phyloP scores from a whole-genome alignment of 2,329 filamentous ascomycete species.

The Ophiostoma sp. region DNA sequence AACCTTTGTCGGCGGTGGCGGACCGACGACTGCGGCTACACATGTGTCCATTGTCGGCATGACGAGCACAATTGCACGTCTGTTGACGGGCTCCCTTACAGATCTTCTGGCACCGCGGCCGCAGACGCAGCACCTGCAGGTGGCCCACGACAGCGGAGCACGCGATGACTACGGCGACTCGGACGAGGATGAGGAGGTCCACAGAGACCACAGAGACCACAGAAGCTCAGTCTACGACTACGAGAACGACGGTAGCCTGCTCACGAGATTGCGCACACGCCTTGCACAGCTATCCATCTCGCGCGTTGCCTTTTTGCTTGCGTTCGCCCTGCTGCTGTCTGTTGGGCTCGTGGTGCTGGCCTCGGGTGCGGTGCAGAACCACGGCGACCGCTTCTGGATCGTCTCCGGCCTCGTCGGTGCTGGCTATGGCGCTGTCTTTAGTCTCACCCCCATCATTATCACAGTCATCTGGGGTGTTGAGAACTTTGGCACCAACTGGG shows the following conservation, averaged over 20 bases:
- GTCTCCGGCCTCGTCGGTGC: constrained; percentile 80
- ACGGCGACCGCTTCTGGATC: constrained; percentile 75
- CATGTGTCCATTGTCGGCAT: constrained; percentile 91
- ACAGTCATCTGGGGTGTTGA: constrained; percentile 98
- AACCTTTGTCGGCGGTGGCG: constrained; percentile 6
- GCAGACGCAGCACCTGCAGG: constrained; percentile 53
- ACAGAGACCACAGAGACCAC: background rate
- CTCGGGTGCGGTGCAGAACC: constrained; percentile 66
- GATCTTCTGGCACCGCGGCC: constrained; percentile 74
- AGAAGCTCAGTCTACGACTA: constrained; percentile 18
- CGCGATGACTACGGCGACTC: constrained; percentile 24
- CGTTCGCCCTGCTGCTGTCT: constrained; percentile 68
- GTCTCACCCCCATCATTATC: constrained; percentile 82
- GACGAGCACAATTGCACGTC: constrained; percentile 81
- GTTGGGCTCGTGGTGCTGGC: constrained; percentile 73
- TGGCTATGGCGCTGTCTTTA: constrained; percentile 90
- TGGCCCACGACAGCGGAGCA: constrained; percentile 31
- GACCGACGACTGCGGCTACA: constrained; percentile 63
- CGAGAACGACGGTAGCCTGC: constrained; percentile 14
- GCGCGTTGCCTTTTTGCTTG: constrained; percentile 72
- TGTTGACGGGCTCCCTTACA: constrained; percentile 83
- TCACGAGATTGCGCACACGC: background rate
- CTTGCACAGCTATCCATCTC: constrained; percentile 54
- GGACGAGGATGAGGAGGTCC: constrained; percentile 35
- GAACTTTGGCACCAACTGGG: constrained; percentile 98